These are phyloP conservation scores for Phyllosticta paracitricarpa DNA, from an alignment of 2,329 filamentous ascomycete genomes.

Conservation along the genomic window DNA sequence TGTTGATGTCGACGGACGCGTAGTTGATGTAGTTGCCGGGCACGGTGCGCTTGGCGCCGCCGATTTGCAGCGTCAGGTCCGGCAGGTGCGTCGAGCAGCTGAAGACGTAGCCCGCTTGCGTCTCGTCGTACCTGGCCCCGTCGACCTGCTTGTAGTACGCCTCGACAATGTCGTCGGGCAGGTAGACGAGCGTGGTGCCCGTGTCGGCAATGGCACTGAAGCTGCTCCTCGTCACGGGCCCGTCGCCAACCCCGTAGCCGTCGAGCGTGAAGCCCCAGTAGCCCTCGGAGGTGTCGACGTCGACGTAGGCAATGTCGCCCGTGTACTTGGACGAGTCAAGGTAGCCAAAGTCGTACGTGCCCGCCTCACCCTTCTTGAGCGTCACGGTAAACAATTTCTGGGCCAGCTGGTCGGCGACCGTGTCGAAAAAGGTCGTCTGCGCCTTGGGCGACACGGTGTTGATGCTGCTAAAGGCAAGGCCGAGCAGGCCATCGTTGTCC, in stretches of 20 bases:
- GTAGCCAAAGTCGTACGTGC: conserved; percentile 49
- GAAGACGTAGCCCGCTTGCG: conserved; percentile 47
- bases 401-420: conserved; percentile 41
- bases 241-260: conserved; percentile 46
- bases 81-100: conserved; percentile 42
- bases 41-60: conserved; percentile 39
- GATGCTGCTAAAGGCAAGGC: neutral
- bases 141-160: conserved; percentile 51
- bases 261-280: conserved; percentile 53
- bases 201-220: conserved; percentile 57
- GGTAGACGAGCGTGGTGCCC: conserved; percentile 56
- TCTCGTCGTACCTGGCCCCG: conserved; percentile 39
- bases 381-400: conserved; percentile 48
- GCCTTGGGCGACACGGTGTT: conserved; percentile 38
- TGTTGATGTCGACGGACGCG: conserved; percentile 31
- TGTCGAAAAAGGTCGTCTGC: conserved; percentile 53
- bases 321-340: conserved; percentile 50
- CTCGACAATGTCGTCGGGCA: conserved; percentile 43
- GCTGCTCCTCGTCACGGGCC: conserved; percentile 26
- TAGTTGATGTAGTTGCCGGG: conserved; percentile 49
- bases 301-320: conserved; percentile 46
- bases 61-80: conserved; percentile 44
- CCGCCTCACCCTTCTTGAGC: conserved; percentile 40
- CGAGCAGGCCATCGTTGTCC: conserved; percentile 24
- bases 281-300: conserved; percentile 47